Base-by-base conservation (phyloP, 768 basidiomycete species). In the Sarcodon aspratus region DNA sequence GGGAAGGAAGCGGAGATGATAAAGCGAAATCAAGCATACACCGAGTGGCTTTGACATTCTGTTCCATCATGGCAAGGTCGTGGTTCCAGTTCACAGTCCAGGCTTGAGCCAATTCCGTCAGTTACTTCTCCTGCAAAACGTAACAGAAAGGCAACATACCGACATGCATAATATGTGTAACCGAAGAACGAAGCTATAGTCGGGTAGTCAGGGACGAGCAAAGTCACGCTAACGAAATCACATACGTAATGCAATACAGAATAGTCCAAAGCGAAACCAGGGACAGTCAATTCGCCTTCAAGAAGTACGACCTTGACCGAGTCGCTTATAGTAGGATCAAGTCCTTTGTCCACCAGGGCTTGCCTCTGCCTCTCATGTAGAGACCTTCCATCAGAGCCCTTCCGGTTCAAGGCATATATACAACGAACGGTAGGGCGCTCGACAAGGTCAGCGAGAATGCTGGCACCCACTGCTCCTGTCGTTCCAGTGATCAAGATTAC, bases 61-160 rank as follows among this genome's bases (percentile, higher is more conserved):
- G 62, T 44, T 66, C 63, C 54, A 69, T 62, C 2, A 61, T 58
- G 4, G 58, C 36, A 9, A 71, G 50, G 1, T 62, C 44, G 2
- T 63, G 36, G 44, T 64, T 66, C 50, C 68, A 68, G 54, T 69
- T 59, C 2, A 68, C 63, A 6, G 54, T 54, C 67, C 66, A 71
- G 9, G 66, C 69, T 67, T 40, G 32, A 31, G 13, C 31, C 13
- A 44, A 10, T 13, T 48, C 2, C 2, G 15, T 36, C 18, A 32
- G 33, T 18, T 34, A 27, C 21, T 27, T 27, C 21, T 27, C 21
- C 21, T 27, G 21, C 21, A 27, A 27, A 27, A 27, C 21, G 2
- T 27, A 5, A 27, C 21, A 27, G 5, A 27, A 27, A 27, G 21
- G 21, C 5, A 27, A 33, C 57, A 11, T 45, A 59, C 59, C 59